Evolutionary conservation across 148 eudicot genomes (phyloP).

Genomic region (Heliosperma pusillum): DNA sequence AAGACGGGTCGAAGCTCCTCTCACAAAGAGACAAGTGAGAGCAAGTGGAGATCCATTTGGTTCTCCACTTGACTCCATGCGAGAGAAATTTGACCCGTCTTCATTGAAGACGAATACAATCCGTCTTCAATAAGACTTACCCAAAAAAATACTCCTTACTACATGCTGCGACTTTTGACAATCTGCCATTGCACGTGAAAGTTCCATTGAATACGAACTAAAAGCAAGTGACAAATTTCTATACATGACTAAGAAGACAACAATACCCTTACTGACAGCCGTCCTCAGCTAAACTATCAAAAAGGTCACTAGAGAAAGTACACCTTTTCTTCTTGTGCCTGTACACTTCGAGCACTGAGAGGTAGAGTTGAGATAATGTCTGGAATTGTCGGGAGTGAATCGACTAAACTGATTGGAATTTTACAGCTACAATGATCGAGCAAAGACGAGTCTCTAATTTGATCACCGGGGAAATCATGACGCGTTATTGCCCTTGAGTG

Average conservation of each 20-base stretch:
- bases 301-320: background rate
- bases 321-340: conserved; percentile 35
- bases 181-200: no score
- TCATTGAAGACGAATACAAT: no score
- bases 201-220: background rate
- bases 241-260: background rate
- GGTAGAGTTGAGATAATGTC: conserved; percentile 22
- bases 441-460: conserved; percentile 18
- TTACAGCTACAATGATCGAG: conserved; percentile 17
- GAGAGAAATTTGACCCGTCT: no score
- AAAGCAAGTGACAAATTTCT: background rate
- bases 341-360: conserved; percentile 11
- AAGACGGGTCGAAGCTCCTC: no score
- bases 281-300: background rate
- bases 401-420: conserved; percentile 29
- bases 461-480: conserved; percentile 18
- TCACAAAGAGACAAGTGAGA: no score
- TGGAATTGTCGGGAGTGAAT: conserved; percentile 26
- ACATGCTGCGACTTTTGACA: no score
- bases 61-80: no score
- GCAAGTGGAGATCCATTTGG: no score
- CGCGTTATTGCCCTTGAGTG: background rate
- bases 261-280: no score
- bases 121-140: no score
- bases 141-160: no score